These are phyloP conservation scores for Ceratocystis smalleyi DNA, from an alignment of 2,329 filamentous ascomycete species.

Conservation along the genomic window DNA sequence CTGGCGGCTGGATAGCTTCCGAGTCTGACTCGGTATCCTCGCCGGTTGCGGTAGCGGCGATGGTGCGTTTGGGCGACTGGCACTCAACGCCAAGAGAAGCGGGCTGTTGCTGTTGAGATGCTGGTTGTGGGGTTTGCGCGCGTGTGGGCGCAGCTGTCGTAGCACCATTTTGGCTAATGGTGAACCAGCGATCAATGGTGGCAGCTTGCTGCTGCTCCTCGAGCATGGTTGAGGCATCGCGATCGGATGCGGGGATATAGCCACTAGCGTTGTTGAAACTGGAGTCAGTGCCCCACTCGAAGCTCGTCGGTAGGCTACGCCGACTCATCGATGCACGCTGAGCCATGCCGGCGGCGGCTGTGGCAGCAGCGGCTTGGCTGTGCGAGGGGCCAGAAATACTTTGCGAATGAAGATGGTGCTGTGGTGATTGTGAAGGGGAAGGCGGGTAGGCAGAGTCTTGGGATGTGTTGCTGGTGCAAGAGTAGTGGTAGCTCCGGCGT, in stretches of 20 bases:
- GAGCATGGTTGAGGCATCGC: slow-evolving; percentile 29
- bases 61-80: slow-evolving; percentile 11
- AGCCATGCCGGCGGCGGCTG: not conserved
- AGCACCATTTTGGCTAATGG: slow-evolving; percentile 40
- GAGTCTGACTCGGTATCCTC: slow-evolving; percentile 13
- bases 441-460: not conserved
- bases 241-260: slow-evolving; percentile 41
- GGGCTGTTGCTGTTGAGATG: slow-evolving; percentile 30
- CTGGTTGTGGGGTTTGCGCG: slow-evolving; percentile 28
- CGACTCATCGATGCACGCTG: not conserved
- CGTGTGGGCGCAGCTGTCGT: slow-evolving; percentile 29
- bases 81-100: not conserved
- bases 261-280: slow-evolving; percentile 42
- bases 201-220: slow-evolving; percentile 33
- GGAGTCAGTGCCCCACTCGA: slow-evolving; percentile 55
- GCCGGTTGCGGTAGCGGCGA: not conserved
- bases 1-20: slow-evolving; percentile 7
- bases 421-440: not conserved
- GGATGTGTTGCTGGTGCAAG: slow-evolving; percentile 13
- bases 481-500: slow-evolving; percentile 24
- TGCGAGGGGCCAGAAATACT: slow-evolving; percentile 3
- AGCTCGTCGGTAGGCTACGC: slow-evolving; percentile 21
- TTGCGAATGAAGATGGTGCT: not conserved
- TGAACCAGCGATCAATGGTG: slow-evolving; percentile 41
- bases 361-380: not conserved